These are phyloP conservation scores for Mucor velutinosus DNA, from an alignment of 371 early-diverging fungal species.

Conservation along the genomic window DNA sequence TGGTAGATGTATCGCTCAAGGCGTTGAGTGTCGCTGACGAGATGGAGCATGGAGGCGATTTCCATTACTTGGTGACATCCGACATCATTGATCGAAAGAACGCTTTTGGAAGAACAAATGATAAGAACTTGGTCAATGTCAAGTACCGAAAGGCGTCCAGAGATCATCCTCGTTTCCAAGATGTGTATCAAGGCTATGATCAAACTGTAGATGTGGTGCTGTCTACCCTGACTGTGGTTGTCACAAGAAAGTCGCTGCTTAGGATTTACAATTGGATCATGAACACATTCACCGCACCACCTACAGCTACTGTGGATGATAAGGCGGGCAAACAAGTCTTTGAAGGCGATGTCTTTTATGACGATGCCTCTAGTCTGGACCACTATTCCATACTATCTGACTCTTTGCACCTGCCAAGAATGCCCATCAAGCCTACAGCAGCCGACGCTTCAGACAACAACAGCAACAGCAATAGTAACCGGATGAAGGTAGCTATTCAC, in stretches of 20 bases:
- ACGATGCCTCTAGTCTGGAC: not conserved
- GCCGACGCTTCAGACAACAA: not conserved
- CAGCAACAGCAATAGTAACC: not conserved
- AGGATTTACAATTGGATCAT: conserved; percentile 78
- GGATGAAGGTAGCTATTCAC: conserved; percentile 65
- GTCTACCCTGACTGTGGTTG: conserved; percentile 69
- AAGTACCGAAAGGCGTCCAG: conserved; percentile 63
- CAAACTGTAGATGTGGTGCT: conserved; percentile 71
- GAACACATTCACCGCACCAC: conserved; percentile 65
- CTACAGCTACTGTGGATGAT: not conserved
- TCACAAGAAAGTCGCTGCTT: conserved; percentile 73
- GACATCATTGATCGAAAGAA: conserved; percentile 36
- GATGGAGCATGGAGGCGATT: conserved; percentile 49
- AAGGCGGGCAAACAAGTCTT: not conserved
- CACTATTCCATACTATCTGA: not conserved
- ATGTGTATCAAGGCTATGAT: conserved; percentile 61
- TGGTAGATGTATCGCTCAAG: conserved; percentile 63
- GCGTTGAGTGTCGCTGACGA: conserved; percentile 67
- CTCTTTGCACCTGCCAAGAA: not conserved
- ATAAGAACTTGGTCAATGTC: conserved; percentile 57
- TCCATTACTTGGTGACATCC: conserved; percentile 68
- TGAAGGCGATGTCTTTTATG: conserved; percentile 12
- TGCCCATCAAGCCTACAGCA: not conserved
- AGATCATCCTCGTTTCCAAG: conserved; percentile 60
- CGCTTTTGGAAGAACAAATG: not conserved